These are phyloP conservation scores for Craspedostauros australis DNA, from an alignment of 108 stramenopile genomes.

Conservation along the genomic window DNA sequence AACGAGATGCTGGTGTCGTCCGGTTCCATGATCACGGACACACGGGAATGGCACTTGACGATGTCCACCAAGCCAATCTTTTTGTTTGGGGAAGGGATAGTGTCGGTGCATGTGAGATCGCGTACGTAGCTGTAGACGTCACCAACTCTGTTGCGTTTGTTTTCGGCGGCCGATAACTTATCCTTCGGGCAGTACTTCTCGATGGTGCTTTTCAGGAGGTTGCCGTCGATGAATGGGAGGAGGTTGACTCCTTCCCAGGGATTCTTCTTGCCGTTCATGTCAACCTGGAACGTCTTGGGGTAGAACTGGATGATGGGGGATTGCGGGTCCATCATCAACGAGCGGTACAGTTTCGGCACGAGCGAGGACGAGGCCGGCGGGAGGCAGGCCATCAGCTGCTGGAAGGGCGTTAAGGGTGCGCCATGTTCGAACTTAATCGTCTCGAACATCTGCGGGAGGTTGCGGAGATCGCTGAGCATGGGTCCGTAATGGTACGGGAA, in stretches of 20 bases:
- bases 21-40: slow-evolving; percentile 55
- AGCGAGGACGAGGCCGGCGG: slow-evolving; percentile 84
- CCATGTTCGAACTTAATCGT: slow-evolving; percentile 83
- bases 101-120: slow-evolving; percentile 68
- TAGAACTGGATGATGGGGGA: slow-evolving; percentile 93
- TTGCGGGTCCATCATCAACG: slow-evolving; percentile 76
- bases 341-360: slow-evolving; percentile 83
- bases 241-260: slow-evolving; percentile 99
- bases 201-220: slow-evolving; percentile 72
- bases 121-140: slow-evolving; percentile 70
- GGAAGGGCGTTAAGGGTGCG: slow-evolving; percentile 84
- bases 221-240: slow-evolving; percentile 95
- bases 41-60: slow-evolving; percentile 64
- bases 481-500: slow-evolving; percentile 95
- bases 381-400: slow-evolving; percentile 96
- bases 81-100: slow-evolving; percentile 73
- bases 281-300: slow-evolving; percentile 89
- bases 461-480: slow-evolving; percentile 91
- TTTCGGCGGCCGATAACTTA: slow-evolving; percentile 72
- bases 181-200: slow-evolving; percentile 66
- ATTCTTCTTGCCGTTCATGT: slow-evolving; percentile 98
- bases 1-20: slow-evolving; percentile 54
- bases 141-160: slow-evolving; percentile 67
- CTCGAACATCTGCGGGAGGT: slow-evolving; percentile 74
- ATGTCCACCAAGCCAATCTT: slow-evolving; percentile 83